These are phyloP conservation scores for Capronia americana DNA, from an alignment of 2,329 filamentous ascomycete genomes.

Conservation along the genomic window DNA sequence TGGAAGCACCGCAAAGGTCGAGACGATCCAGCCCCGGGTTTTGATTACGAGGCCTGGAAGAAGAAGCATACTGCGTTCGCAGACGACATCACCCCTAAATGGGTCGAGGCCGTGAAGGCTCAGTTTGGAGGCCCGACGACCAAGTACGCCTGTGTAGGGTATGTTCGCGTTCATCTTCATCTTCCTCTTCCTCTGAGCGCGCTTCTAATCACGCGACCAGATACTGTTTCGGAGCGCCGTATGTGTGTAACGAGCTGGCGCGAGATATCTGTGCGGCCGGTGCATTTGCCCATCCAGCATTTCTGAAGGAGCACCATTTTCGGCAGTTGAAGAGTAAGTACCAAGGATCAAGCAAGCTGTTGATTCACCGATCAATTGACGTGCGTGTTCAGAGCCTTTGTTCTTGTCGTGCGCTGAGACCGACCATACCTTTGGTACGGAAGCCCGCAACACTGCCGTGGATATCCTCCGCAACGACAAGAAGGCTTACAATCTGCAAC, in stretches of 20 bases:
- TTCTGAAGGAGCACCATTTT: conserved; percentile 58
- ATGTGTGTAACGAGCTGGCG: conserved; percentile 53
- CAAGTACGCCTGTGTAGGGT: conserved; percentile 36
- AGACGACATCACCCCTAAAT: conserved; percentile 52
- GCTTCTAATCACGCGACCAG: conserved; percentile 14
- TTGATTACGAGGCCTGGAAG: conserved; percentile 59
- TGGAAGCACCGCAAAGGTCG: conserved; percentile 49
- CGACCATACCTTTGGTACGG: conserved; percentile 31
- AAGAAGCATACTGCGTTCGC: conserved; percentile 55
- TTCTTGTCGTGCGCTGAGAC: conserved; percentile 34
- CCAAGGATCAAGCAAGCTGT: background rate
- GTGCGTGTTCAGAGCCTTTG: conserved; percentile 21
- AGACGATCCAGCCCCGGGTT: conserved; percentile 46
- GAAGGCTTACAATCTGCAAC: conserved; percentile 37
- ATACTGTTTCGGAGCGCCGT: conserved; percentile 49
- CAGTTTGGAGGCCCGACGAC: conserved; percentile 44
- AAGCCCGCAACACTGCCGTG: conserved; percentile 30
- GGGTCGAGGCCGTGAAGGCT: conserved; percentile 49
- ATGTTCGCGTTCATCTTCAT: background rate
- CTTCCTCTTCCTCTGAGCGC: background rate
- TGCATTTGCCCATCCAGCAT: conserved; percentile 60
- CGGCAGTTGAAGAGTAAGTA: conserved; percentile 43
- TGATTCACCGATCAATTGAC: conserved; percentile 5
- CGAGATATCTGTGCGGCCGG: conserved; percentile 49
- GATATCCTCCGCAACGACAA: conserved; percentile 34